Conservation (phyloP, 768 basidiomycete genomes). For the Suillus clintonianus region DNA sequence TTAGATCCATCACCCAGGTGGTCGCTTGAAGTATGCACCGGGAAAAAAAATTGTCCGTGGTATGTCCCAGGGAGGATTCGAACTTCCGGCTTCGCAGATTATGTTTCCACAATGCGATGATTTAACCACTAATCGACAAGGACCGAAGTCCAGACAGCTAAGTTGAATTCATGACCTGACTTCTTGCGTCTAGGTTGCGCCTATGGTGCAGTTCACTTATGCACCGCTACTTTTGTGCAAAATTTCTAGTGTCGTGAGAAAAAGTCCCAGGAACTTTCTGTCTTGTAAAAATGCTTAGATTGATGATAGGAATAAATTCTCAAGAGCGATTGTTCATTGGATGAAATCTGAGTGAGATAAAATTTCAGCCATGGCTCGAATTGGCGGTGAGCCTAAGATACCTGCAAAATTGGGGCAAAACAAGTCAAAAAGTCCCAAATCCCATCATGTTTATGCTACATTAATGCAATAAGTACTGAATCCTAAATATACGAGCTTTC, state of each 20-base stretch:
- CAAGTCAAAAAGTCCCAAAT: slow-evolving; percentile 2
- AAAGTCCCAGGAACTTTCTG: neutral
- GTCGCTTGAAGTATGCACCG: too few species aligned
- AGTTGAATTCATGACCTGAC: neutral
- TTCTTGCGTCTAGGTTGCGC: neutral
- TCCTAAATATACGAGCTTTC: too few species aligned
- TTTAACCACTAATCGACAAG: slow-evolving; percentile 8
- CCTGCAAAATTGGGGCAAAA: neutral
- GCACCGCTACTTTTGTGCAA: slow-evolving; percentile 14
- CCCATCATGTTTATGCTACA: too few species aligned
- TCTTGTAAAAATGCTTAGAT: slow-evolving; percentile 16
- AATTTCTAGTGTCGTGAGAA: neutral
- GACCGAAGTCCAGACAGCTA: neutral
- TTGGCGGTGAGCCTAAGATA: slow-evolving; percentile 3
- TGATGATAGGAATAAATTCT: slow-evolving; percentile 5
- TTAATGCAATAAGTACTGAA: too few species aligned
- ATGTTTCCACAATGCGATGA: slow-evolving; percentile 5
- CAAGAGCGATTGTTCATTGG: slow-evolving; percentile 12
- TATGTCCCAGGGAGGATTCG: slow-evolving; percentile 7
- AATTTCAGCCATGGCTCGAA: neutral
- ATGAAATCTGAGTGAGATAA: slow-evolving; percentile 15
- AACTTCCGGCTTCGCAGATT: slow-evolving; percentile 8
- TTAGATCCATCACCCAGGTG: too few species aligned
- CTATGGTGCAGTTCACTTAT: slow-evolving; percentile 15
- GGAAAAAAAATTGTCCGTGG: slow-evolving; percentile 1